A percentile compares a stretch with the other conserved stretches of the same genome.
phyloP scores from a whole-genome alignment of 305 asterid species.

The Solanum hybrid region DNA sequence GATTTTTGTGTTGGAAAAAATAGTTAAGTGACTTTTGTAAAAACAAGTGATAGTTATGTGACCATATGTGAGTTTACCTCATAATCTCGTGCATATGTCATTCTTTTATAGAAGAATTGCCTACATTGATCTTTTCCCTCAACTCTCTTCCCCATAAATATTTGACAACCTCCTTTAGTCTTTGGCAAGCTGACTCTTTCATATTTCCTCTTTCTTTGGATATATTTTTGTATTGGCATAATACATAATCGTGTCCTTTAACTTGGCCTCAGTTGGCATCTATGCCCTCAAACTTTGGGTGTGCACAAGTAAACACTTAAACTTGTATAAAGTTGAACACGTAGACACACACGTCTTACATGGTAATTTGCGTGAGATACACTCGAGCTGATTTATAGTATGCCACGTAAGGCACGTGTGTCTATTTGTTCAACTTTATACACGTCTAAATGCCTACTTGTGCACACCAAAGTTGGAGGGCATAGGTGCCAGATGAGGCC shows the following conservation, averaged over 20 bases:
- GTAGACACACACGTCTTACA: background rate
- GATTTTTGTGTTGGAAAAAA: background rate
- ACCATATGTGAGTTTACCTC: background rate
- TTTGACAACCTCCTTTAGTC: background rate
- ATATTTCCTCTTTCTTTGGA: background rate
- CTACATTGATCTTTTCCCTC: background rate
- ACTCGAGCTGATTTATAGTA: background rate
- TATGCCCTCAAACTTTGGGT: background rate
- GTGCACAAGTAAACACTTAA: background rate
- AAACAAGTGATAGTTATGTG: background rate
- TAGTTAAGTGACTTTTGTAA: background rate
- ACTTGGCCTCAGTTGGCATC: background rate
- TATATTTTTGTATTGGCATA: background rate
- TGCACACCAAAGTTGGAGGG: background rate
- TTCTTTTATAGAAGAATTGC: background rate
- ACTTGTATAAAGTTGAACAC: background rate
- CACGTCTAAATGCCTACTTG: background rate
- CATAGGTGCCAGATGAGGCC: background rate
- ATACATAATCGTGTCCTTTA: background rate
- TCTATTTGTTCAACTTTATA: background rate
- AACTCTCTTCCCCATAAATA: background rate
- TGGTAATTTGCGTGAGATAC: background rate
- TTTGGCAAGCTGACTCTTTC: background rate
- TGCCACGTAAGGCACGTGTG: background rate
- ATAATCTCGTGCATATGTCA: background rate